A percentile compares a stretch with the other conserved stretches of the same genome.
phyloP scores from a whole-genome alignment of 441 rosid genomes.

The Euphorbia celastroides region DNA sequence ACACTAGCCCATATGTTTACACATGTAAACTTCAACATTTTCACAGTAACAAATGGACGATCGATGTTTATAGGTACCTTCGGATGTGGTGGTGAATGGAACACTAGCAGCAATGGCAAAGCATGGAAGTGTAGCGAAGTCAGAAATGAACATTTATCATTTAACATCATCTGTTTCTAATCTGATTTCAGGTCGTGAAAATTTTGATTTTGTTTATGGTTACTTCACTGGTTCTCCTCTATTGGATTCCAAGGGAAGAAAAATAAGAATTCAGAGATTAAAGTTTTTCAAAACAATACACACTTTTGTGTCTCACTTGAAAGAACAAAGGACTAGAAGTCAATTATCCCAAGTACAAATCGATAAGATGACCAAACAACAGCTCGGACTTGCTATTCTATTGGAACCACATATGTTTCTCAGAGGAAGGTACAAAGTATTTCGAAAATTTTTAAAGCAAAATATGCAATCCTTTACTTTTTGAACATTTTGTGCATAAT shows the following conservation, averaged over 20 bases:
- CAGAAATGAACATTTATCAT: constrained; percentile 13
- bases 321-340: background rate
- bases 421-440: no score
- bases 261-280: background rate
- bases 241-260: background rate
- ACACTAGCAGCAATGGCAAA: constrained; percentile 16
- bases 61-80: constrained; percentile 20
- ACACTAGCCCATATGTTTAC: no score
- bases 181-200: background rate
- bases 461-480: no score
- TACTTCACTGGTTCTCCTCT: constrained; percentile 13
- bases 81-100: constrained; percentile 15
- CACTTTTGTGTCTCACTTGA: background rate
- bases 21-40: no score
- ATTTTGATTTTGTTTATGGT: constrained; percentile 1
- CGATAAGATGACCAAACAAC: background rate
- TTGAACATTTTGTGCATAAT: no score
- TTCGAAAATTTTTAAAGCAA: no score
- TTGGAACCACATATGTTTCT: no score
- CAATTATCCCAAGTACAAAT: background rate
- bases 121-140: constrained; percentile 7
- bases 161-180: constrained; percentile 18
- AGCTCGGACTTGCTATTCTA: no score
- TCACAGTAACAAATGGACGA: no score
- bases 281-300: background rate